These are phyloP conservation scores for Geotrichum phurueaensis DNA, from an alignment of 1,139 yeast genomes.

Conservation along the genomic window DNA sequence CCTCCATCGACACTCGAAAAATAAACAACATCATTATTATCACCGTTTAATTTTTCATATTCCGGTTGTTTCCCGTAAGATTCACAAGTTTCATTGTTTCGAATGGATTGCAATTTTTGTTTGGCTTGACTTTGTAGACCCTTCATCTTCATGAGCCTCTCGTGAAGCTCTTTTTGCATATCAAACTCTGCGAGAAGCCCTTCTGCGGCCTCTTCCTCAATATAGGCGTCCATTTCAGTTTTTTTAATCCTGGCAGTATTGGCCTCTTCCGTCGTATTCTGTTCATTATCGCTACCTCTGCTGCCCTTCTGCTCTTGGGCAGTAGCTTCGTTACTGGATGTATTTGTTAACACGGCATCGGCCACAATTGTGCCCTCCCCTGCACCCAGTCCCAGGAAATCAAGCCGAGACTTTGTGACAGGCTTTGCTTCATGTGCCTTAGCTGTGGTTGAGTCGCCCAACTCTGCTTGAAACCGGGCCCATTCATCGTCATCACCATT, in stretches of 20 bases:
- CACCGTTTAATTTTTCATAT: background rate
- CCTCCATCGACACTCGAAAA: constrained; percentile 16
- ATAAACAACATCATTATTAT: background rate
- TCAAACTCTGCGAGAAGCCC: constrained; percentile 62
- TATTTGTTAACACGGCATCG: constrained; percentile 4
- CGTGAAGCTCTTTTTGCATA: constrained; percentile 42
- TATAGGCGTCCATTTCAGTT: constrained; percentile 69
- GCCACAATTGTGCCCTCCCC: constrained; percentile 5
- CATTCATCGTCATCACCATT: constrained; percentile 15
- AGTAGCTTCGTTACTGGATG: background rate
- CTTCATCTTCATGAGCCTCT: constrained; percentile 13
- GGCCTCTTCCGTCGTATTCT: background rate
- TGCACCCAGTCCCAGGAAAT: constrained; percentile 1
- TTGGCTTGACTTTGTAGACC: constrained; percentile 37
- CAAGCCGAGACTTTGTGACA: background rate
- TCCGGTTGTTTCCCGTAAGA: background rate
- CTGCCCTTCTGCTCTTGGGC: background rate
- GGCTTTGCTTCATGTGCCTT: background rate
- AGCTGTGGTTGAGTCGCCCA: background rate
- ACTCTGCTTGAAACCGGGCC: constrained; percentile 16
- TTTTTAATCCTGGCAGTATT: constrained; percentile 26
- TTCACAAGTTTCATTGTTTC: constrained; percentile 63
- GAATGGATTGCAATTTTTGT: constrained; percentile 26
- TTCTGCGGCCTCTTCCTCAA: constrained; percentile 58
- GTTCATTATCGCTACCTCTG: background rate